phyloP scores from a whole-genome alignment of 164 flowering plant genomes.

The Saururus chinensis region DNA sequence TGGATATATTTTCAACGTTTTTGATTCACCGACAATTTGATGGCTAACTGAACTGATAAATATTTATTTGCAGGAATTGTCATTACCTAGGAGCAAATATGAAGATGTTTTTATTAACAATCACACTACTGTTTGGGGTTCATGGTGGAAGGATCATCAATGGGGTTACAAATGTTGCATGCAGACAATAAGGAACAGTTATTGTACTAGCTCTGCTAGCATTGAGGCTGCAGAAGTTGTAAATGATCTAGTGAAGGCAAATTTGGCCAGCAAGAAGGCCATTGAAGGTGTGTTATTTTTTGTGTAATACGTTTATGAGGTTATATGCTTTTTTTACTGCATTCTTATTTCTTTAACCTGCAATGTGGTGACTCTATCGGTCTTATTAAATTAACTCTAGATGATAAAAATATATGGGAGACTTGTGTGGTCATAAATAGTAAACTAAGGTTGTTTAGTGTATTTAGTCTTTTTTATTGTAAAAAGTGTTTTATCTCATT shows the following conservation, averaged over 20 bases:
- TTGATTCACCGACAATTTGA: not conserved
- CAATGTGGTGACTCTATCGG: too few species aligned
- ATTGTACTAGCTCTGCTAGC: constrained; percentile 74
- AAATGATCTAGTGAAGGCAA: constrained; percentile 18
- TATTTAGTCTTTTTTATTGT: too few species aligned
- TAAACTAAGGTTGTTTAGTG: too few species aligned
- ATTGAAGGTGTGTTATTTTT: constrained; percentile 36
- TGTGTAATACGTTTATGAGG: not conserved
- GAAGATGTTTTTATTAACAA: constrained; percentile 82
- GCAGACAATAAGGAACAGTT: constrained; percentile 69
- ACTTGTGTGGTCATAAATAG: too few species aligned
- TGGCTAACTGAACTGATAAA: not conserved
- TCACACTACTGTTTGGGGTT: constrained; percentile 90
- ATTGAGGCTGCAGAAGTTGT: constrained; percentile 51
- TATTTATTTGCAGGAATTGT: constrained; percentile 31
- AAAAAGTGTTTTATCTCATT: too few species aligned
- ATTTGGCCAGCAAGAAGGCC: constrained; percentile 67
- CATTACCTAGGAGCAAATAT: constrained; percentile 78
- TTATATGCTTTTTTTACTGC: too few species aligned
- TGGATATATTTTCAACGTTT: too few species aligned
- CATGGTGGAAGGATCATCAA: constrained; percentile 98
- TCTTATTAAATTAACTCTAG: too few species aligned
- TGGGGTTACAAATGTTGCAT: constrained; percentile 97
- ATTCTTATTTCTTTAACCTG: not conserved
- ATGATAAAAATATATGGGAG: too few species aligned